phyloP scores from a whole-genome alignment of 345 rosid genomes.

The Brassica juncea region DNA sequence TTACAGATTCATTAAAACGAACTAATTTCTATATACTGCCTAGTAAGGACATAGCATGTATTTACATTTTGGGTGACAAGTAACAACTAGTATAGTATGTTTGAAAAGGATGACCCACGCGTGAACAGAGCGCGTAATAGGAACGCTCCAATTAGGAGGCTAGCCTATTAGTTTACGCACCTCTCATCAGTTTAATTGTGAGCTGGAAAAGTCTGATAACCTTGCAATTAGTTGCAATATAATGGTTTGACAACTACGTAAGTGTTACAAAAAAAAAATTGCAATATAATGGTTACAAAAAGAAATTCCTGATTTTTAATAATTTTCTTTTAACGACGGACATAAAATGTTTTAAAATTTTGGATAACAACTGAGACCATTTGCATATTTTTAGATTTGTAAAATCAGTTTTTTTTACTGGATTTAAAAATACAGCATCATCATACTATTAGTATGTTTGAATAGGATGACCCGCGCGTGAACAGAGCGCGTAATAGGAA shows the following conservation, averaged over 20 bases:
- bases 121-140: background rate
- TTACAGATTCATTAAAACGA: background rate
- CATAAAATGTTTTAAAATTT: background rate
- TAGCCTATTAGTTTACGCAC: no score
- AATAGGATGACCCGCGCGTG: slow-evolving; percentile 24
- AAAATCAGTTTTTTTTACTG: background rate
- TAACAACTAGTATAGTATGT: background rate
- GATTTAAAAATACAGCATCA: no score
- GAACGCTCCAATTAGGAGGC: background rate
- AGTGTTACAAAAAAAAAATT: no score
- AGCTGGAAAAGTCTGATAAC: background rate
- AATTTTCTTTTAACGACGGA: background rate
- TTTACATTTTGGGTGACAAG: no score
- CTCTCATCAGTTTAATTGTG: no score
- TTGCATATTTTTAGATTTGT: background rate
- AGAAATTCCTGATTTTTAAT: background rate
- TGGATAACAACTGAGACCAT: background rate
- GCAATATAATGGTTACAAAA: no score
- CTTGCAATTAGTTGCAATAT: background rate
- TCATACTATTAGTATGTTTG: no score
- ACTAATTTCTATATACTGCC: background rate
- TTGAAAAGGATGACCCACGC: slow-evolving; percentile 9
- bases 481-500: background rate
- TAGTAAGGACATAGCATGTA: no score
- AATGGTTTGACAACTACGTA: no score